Evolutionary conservation across 306 rosid genomes (phyloP), one percentile per base, ranked within the genome.

Genomic region (Crotalaria pallida): DNA sequence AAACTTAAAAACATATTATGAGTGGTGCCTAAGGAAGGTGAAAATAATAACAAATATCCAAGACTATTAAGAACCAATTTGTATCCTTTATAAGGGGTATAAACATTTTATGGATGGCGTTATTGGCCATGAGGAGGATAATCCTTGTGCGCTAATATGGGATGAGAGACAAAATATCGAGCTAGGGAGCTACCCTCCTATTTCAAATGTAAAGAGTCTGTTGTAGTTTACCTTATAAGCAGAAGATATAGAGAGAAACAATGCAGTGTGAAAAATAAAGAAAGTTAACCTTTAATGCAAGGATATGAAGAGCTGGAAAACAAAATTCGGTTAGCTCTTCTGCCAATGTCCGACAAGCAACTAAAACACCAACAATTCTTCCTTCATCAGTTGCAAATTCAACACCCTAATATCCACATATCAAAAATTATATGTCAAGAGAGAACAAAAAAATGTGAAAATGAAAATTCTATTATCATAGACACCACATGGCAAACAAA

Each of bases 181-280:
- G 97, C 97, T 72, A 86, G 99, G 34, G 99, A 94, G 83, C 97
- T 94, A 77, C 99, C 99, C 83, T 91, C 99, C 99, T 94, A 96
- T 84, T 77, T 67, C 65, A 70, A 55, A 44, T 69, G 53, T 60
- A 56, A 72, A 68, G 41, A 22, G 65, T 38, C 15, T 36, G 74
- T 69, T 72, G 78, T 38, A 67, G 22, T 40, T 55, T 69, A 33
- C 36, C 66, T 59, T 73, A 51, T 21, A 23, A 58, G 19, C 74
- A 75, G 58, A 55, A 76, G 50, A 59, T 21, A 21, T 43, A 41
- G 19, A 1, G 21, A 50, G n/a, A 9, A 10, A 78, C 23, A 21
- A 24, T 6, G 41, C 10, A 10, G 19, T 18, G 21, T 9, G 21
- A 23, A 16, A 31, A 6, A 21, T 18, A 36, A 65, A 23, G 60